Evolutionary conservation across 176 grass and related monocot genomes (phyloP).

Genomic region (Carex scoparia): DNA sequence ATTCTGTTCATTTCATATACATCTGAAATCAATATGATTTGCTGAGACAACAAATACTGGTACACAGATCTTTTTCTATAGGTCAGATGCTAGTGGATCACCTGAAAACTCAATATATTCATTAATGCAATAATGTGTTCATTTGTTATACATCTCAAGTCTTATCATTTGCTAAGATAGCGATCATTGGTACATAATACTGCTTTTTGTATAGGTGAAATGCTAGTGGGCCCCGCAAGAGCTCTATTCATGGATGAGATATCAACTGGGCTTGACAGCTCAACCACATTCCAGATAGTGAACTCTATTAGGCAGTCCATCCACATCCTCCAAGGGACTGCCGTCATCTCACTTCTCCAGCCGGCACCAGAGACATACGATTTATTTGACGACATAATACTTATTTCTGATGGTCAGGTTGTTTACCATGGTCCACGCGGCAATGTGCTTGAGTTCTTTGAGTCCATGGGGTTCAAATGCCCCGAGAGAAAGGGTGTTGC

Average conservation of each 20-base stretch:
- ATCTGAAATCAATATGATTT: background rate
- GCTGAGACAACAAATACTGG: background rate
- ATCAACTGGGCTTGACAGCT: slow-evolving; percentile 91
- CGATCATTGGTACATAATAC: background rate
- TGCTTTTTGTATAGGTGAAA: slow-evolving; percentile 47
- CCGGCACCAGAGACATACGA: slow-evolving; percentile 85
- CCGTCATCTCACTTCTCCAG: slow-evolving; percentile 80
- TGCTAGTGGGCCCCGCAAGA: slow-evolving; percentile 77
- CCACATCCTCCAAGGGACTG: slow-evolving; percentile 73
- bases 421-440: slow-evolving; percentile 81
- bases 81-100: background rate
- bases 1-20: background rate
- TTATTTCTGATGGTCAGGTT: slow-evolving; percentile 71
- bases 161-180: background rate
- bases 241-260: slow-evolving; percentile 98
- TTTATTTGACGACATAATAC: slow-evolving; percentile 82
- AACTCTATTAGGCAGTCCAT: slow-evolving; percentile 74
- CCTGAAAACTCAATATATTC: background rate
- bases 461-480: slow-evolving; percentile 71
- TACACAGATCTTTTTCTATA: background rate
- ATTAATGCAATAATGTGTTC: slow-evolving; percentile 8
- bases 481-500: slow-evolving; percentile 64
- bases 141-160: background rate
- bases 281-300: slow-evolving; percentile 88
- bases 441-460: slow-evolving; percentile 74